These are phyloP conservation scores for Pelargonium nanum DNA, from an alignment of 345 rosid genomes.

Conservation along the genomic window DNA sequence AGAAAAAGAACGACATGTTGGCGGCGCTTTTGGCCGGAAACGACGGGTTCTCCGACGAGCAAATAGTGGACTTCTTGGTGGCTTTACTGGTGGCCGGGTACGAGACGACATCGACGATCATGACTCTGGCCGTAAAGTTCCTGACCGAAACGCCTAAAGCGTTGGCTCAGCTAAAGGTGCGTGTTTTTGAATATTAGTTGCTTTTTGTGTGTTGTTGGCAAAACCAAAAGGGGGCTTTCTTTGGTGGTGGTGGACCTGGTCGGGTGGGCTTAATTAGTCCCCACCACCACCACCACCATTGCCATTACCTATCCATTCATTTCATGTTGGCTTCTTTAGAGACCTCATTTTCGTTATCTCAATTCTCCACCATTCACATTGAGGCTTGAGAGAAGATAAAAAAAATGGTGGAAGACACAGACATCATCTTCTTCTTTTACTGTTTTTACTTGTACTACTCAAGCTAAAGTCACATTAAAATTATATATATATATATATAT, in stretches of 20 bases:
- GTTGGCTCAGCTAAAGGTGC: slow-evolving; percentile 78
- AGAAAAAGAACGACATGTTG: slow-evolving; percentile 63
- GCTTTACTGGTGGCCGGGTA: slow-evolving; percentile 93
- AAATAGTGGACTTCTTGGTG: slow-evolving; percentile 80
- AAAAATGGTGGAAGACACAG: too few relatives aligned
- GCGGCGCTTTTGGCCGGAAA: slow-evolving; percentile 63
- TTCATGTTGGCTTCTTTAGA: slow-evolving; percentile 17
- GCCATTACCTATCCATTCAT: not conserved
- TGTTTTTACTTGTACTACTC: too few relatives aligned
- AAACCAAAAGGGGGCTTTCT: too few relatives aligned
- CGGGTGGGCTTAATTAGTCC: too few relatives aligned
- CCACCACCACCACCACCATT: not conserved
- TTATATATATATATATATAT: too few relatives aligned
- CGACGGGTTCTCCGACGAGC: slow-evolving; percentile 64
- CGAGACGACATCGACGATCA: slow-evolving; percentile 86
- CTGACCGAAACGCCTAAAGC: slow-evolving; percentile 89
- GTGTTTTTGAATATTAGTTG: too few relatives aligned
- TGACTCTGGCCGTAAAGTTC: slow-evolving; percentile 96
- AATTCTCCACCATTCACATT: slow-evolving; percentile 23
- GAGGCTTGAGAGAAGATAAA: slow-evolving; percentile 17
- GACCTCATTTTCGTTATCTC: slow-evolving; percentile 18
- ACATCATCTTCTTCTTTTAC: too few relatives aligned
- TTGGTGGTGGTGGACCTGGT: too few relatives aligned
- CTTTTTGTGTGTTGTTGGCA: not conserved
- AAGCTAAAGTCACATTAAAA: too few relatives aligned